Conservation (phyloP, 164 flowering plant genomes). For the Kalanchoe fedtschenkoi region DNA sequence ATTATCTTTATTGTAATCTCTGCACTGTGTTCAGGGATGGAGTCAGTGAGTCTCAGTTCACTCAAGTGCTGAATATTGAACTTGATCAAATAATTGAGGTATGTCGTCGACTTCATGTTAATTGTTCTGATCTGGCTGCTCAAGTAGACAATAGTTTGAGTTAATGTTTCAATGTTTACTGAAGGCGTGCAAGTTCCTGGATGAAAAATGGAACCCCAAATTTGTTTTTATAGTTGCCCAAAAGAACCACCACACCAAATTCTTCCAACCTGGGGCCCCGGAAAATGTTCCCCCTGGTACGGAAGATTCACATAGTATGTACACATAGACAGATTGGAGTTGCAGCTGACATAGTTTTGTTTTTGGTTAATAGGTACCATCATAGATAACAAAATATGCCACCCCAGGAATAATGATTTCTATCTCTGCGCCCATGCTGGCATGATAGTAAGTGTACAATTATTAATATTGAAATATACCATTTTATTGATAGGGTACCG, state of each 20-base stretch:
- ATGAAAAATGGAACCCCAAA: slow-evolving; percentile 61
- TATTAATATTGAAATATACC: neutral
- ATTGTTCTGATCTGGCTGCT: neutral
- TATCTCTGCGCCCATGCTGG: slow-evolving; percentile 94
- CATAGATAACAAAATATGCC: slow-evolving; percentile 65
- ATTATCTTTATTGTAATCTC: neutral
- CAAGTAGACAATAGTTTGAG: neutral
- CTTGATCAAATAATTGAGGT: slow-evolving; percentile 81
- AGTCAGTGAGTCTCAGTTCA: slow-evolving; percentile 90
- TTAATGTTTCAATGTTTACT: neutral
- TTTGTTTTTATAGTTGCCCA: slow-evolving; percentile 72
- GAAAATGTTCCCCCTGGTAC: slow-evolving; percentile 91
- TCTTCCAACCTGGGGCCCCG: slow-evolving; percentile 52
- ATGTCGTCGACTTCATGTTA: neutral
- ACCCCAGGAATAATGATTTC: slow-evolving; percentile 73
- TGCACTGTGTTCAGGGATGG: slow-evolving; percentile 58
- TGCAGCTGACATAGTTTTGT: neutral
- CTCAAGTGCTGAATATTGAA: slow-evolving; percentile 72
- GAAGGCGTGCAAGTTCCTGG: slow-evolving; percentile 80
- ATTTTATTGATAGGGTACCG: neutral
- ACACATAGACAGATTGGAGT: neutral
- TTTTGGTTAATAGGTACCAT: slow-evolving; percentile 50
- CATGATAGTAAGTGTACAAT: slow-evolving; percentile 62
- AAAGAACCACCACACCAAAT: slow-evolving; percentile 81
- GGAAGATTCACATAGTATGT: neutral